Percentiles rank a stretch among this genome's conserved stretches.
These are phyloP conservation scores for Euptelea pleiosperma DNA, from an alignment of 164 flowering plant genomes.

Conservation along the genomic window DNA sequence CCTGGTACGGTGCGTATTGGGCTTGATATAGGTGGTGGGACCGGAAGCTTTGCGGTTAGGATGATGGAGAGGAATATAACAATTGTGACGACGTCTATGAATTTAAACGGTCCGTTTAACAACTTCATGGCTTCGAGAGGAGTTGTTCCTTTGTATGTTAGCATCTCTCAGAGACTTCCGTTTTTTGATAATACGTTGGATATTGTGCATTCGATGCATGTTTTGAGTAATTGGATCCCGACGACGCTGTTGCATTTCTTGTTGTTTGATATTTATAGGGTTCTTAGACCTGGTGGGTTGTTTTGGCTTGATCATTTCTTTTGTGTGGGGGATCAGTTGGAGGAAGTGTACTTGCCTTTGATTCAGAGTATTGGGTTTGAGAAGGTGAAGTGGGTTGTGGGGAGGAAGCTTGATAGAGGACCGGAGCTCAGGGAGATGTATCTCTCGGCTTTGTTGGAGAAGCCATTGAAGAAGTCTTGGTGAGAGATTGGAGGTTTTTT, in stretches of 20 bases:
- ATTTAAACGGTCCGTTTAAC: constrained; percentile 68
- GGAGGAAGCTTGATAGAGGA: constrained; percentile 57
- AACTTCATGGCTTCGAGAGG: constrained; percentile 64
- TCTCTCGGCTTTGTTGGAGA: constrained; percentile 62
- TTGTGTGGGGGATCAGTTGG: constrained; percentile 42
- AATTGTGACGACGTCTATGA: constrained; percentile 61
- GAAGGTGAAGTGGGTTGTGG: constrained; percentile 60
- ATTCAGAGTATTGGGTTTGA: constrained; percentile 52
- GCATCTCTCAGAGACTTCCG: constrained; percentile 65
- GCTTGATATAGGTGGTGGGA: constrained; percentile 71
- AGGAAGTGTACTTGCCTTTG: constrained; percentile 44
- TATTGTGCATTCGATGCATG: constrained; percentile 66
- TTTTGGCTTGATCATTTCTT: constrained; percentile 79
- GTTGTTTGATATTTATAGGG: constrained; percentile 58
- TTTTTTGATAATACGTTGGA: constrained; percentile 71
- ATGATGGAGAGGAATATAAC: constrained; percentile 61
- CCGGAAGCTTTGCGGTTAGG: constrained; percentile 56
- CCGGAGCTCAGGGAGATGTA: constrained; percentile 51
- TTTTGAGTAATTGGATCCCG: constrained; percentile 71
- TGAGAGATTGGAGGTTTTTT: too few species aligned
- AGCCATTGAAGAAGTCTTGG: constrained; percentile 37
- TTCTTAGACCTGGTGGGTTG: constrained; percentile 71
- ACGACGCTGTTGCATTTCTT: constrained; percentile 44
- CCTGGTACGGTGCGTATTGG: constrained; percentile 58
- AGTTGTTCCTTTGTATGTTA: constrained; percentile 48